These are phyloP conservation scores for Suillus bovinus DNA, from an alignment of 768 basidiomycete species.

Conservation along the genomic window DNA sequence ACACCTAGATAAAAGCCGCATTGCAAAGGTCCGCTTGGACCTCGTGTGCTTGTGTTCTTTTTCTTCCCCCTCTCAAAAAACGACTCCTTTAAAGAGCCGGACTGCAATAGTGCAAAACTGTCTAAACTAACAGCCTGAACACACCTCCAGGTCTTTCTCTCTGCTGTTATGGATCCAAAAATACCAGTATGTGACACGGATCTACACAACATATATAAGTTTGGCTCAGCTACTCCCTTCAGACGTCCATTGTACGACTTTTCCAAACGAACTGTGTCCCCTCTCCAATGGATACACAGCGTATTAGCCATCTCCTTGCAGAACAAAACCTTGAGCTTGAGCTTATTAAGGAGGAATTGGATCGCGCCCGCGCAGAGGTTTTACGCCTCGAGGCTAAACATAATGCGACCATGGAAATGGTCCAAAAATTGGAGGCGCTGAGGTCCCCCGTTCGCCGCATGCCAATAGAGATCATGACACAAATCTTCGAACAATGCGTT, in stretches of 20 bases:
- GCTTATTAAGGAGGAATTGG: conserved; percentile 20
- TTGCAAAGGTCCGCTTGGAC: neutral
- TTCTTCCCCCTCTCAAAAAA: conserved; percentile 3
- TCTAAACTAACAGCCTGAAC: neutral
- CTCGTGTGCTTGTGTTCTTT: conserved; percentile 3
- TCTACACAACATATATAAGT: neutral
- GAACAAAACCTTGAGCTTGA: conserved; percentile 19
- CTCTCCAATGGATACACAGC: conserved; percentile 22
- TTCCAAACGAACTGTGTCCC: conserved; percentile 30
- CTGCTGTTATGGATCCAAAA: conserved; percentile 15
- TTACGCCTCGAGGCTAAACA: conserved; percentile 20
- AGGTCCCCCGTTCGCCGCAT: conserved; percentile 32
- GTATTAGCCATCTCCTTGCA: conserved; percentile 17
- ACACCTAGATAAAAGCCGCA: neutral
- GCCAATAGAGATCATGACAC: conserved; percentile 31
- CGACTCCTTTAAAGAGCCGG: neutral
- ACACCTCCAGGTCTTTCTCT: neutral
- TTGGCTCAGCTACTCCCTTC: neutral
- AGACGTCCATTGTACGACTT: conserved; percentile 29
- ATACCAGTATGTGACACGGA: conserved; percentile 23
- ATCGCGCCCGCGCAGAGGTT: conserved; percentile 23
- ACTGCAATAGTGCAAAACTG: neutral
- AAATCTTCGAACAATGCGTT: conserved; percentile 26
- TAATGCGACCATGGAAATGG: conserved; percentile 12
- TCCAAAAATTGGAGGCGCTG: conserved; percentile 28